phyloP scores from a whole-genome alignment of 257 asterid species.

The Thymus mandschuricus region DNA sequence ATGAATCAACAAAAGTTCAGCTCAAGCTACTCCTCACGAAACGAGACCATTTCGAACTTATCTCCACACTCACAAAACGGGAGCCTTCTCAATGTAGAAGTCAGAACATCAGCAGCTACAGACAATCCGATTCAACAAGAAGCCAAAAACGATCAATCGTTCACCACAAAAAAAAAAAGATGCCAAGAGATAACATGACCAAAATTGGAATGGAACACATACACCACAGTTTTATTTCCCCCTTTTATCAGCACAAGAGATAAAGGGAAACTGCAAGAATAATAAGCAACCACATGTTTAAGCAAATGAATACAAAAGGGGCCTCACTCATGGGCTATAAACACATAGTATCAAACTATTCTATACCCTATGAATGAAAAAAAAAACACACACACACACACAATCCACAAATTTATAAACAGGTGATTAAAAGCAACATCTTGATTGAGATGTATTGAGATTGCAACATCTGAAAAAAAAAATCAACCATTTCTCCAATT shows the following conservation, averaged over 20 bases:
- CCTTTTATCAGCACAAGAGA: constrained; percentile 16
- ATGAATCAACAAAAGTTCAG: neutral
- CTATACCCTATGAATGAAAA: constrained; percentile 11
- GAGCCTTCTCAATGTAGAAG: neutral
- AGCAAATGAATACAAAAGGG: constrained; percentile 15
- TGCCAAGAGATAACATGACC: constrained; percentile 15
- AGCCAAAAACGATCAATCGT: neutral
- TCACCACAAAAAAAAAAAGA: constrained; percentile 1
- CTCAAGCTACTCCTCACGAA: neutral
- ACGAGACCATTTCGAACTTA: constrained; percentile 15
- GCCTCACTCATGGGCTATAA: neutral
- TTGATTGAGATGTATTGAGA: constrained; percentile 25
- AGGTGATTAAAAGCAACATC: constrained; percentile 22
- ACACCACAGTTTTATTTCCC: constrained; percentile 16
- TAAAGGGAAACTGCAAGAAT: constrained; percentile 20
- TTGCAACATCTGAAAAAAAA: constrained; percentile 24
- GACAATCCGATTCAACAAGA: neutral
- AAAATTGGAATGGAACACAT: neutral
- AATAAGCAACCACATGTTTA: constrained; percentile 26
- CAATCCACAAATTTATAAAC: constrained; percentile 27
- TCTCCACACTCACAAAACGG: neutral
- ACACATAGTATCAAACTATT: neutral
- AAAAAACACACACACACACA: constrained; percentile 14
- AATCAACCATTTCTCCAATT: constrained; percentile 26
- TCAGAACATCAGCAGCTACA: constrained; percentile 6